Base-by-base conservation (phyloP, 768 basidiomycete species). In the Russula sp. region DNA sequence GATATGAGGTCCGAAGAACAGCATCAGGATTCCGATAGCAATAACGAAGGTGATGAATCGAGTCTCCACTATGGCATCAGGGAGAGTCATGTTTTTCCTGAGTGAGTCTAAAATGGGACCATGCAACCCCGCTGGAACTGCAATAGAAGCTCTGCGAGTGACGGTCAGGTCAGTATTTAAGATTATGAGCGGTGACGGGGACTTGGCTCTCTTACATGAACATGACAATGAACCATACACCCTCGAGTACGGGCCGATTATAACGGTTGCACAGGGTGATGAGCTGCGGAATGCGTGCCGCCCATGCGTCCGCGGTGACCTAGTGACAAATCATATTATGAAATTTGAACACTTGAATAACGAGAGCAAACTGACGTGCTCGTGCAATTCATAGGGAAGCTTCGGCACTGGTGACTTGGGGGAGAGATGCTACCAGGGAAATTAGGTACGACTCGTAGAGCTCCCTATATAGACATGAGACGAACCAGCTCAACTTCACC, bases 221-320 rank as follows among this genome's bases (percentile, higher is more conserved):
- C 42, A 72, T 72, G 61, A 77, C n/a, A 22, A 75, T 20, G 16
- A 77, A 63, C 75, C 79, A 84, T 49, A 75, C 61, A 26, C 77
- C 72, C 65, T 84, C 83, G 62, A 84, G 73, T 16, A 71, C 62
- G 7, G 79, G 80, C 56, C 78, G 78, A 67, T 77, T 73, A 68
- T 79, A 82, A 7, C 73, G 76, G 14, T 75, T 74, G 18, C 76
- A 75, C 32, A 77, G 65, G 22, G 69, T 69, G 7, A 73, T 70
- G 49, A 83, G 75, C 11, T 73, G 69, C 32, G 76, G 73, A 38
- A 83, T 61, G 34, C 83, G 78, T 10, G 69, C 68, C 38, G 73
- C 75, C 83, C 83, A 84, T 6, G 73, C 74, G 55, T 79, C 78
- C 5, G 74, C 72, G 6, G 77, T 70, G 62, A 83, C 73, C 80